Base-by-base conservation (phyloP, 2,329 filamentous ascomycete species). In the Neurospora sp. region DNA sequence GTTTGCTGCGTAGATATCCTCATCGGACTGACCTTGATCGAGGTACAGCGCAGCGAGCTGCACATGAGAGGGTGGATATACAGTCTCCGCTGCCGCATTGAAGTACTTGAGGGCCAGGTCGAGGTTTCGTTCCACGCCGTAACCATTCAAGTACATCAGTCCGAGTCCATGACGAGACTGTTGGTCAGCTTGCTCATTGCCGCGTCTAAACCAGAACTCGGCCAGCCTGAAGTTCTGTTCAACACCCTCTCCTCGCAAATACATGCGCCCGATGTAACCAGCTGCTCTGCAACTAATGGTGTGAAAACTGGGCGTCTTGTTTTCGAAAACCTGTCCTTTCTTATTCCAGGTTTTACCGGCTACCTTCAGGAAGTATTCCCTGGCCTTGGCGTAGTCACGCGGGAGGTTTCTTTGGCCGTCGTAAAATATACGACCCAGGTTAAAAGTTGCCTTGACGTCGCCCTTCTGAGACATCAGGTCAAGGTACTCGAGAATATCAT, bases 401-500 rank as follows among this genome's bases (percentile, higher is more conserved):
- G 91, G 89, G 57, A 97, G 83, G 0, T 88, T 89, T 69, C 91
- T 86, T 69, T 92, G 89, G 0, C 94, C 94, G 70, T 97, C 94
- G 76, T 97, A 97, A 78, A 96, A 92, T 72, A 97, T 87, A 73
- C 92, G 89, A 3, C 92, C 94, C 0, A 97, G 83, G 72, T 92
- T 94, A 76, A 94, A 93, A 0, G 92, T 95, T 0, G 94, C 92
- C 77, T 92, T 93, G 69, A 92, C 87, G 76, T 97, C 93, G 11
- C 94, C 93, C 78, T 97, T 97, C 71, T 94, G 89, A 6, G 93
- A 93, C 85, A 97, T 91, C 57, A 97, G 85, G 75, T 97, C 92
- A 74, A 97, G 84, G 75, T 97, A 99, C 78, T 99, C 96, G 71
- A 99, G 88, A 17, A 98, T 91, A 79, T 99, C 95, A 75, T 97